Evolutionary conservation across 306 rosid species (phyloP), one percentile per base, ranked within the genome.

Genomic region (Sindora glabra): DNA sequence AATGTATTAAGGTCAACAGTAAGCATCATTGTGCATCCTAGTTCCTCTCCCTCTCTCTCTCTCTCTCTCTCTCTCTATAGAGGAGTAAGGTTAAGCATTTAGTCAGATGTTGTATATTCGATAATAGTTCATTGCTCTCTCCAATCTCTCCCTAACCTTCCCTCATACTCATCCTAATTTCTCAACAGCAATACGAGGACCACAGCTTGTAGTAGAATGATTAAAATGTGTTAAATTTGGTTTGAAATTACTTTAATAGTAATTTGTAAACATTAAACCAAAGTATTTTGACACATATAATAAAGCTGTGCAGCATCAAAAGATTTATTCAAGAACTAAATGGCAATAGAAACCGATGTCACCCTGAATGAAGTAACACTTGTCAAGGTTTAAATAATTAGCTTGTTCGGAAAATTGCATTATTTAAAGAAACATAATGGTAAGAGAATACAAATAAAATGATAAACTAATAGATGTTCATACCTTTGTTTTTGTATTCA

Each of bases 401-500:
- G 44, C 42, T 64, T 51, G 49, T 25, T 23, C 47, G 66, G 39
- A 58, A 10, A 64, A 18, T 15, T 48, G 15, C 47, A 44, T 38
- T 34, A 30, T 16, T 23, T 10, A 60, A 24, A 52, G 26, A 19
- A 59, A 42, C 26, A 57, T 12, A 21, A 58, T 3, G 27, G 30
- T 16, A 53, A 46, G 58, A 56, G 55, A 65, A 64, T 56, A 41
- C 39, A 46, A 24, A 71, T 32, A 46, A 10, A 44, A 25, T 16
- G 8, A 29, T 22, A 29, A 57, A 11, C 57, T 63, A 72, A 36
- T 50, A 2, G 10, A 9, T 34, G 23, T 5, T 33, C 48, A 64
- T 75, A 92, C 99, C 99, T 86, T 92, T 37, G 99, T 86, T 71
- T 76, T 88, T 29, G 96, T 77, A 74, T 74, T 82, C 39, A 92